Base-by-base conservation (phyloP, 2,329 filamentous ascomycete species). In the Fusarium sp. region DNA sequence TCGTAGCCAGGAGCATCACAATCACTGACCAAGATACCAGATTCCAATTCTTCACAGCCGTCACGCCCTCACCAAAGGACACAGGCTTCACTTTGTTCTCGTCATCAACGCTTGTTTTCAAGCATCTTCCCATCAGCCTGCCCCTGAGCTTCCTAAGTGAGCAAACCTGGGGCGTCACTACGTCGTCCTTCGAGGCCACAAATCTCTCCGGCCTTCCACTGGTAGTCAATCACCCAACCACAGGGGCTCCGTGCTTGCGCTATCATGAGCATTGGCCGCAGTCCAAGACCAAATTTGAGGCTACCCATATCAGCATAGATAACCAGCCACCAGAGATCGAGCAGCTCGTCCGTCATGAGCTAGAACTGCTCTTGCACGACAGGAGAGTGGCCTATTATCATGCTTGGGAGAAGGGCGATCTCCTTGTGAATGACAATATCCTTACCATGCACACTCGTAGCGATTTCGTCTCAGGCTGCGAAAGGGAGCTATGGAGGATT, bases 81-180 rank as follows among this genome's bases (percentile, higher is more conserved):
- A 82, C 78, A 1, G 82, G 82, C 3, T 82, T 79, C 65, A 85
- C 83, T 0, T 73, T 86, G 3, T 85, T 86, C 66, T 79, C 82
- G 1, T 78, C 76, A 1, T 84, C 83, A 0, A 77, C 76, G 1
- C 71, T 81, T 3, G 68, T 85, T 15, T 82, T 82, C 69, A 74
- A 77, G 42, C 72, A 82, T 48, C 74, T 84, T 1, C 75, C 79
- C 0, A 35, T 66, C 1, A 72, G 71, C 39, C 66, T 78, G 10
- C 70, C 75, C 0, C 56, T 76, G 0, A 75, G 77, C 23, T 66
- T 68, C 1, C 72, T 84, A 11, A 66, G 71, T 7, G 57, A 59
- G 7, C 71, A 78, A 25, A 80, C 76, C 0, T 84, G 81, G 82
- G 74, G 74, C 1, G 80, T 83, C 6, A 73, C 74, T 15, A 84